A percentile compares a stretch with the other conserved stretches of the same genome.
These are phyloP conservation scores for Entelexis paramagnoliae DNA, from an alignment of 1,139 yeast species.

Conservation along the genomic window DNA sequence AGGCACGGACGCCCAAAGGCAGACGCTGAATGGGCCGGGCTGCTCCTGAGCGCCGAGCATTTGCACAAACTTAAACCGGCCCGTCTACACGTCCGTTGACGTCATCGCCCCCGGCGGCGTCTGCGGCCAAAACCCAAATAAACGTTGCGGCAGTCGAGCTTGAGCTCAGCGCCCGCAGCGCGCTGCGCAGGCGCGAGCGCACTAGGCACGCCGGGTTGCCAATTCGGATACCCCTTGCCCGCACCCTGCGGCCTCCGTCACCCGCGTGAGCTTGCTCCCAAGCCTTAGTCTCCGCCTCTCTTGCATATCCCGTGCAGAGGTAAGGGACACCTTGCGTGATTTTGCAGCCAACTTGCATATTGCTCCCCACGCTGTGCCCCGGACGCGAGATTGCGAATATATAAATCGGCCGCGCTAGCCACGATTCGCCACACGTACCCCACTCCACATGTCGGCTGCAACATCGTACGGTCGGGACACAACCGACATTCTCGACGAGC, in stretches of 20 bases:
- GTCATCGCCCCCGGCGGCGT: background rate
- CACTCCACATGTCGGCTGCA: slow-evolving; percentile 1
- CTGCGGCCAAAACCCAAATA: background rate
- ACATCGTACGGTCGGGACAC: slow-evolving; percentile 1
- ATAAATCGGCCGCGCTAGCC: background rate
- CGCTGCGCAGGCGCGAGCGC: no score
- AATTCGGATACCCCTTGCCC: background rate
- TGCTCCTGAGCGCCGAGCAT: no score
- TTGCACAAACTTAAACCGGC: no score
- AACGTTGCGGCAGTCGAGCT: background rate
- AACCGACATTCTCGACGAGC: slow-evolving; percentile 22
- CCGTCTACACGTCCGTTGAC: no score
- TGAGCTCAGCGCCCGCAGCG: background rate
- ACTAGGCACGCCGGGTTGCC: background rate
- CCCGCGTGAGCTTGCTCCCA: background rate
- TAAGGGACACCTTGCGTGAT: background rate
- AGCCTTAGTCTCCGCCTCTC: background rate
- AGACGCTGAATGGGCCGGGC: no score
- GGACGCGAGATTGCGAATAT: slow-evolving; percentile 1
- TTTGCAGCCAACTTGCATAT: slow-evolving; percentile 3
- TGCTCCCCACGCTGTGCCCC: slow-evolving; percentile 7
- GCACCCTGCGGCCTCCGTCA: background rate
- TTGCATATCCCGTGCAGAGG: slow-evolving; percentile 2
- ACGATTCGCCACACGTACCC: background rate
- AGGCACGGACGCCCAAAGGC: no score